Base-by-base conservation (phyloP, 2,329 filamentous ascomycete species). In the Beauveria varroae region DNA sequence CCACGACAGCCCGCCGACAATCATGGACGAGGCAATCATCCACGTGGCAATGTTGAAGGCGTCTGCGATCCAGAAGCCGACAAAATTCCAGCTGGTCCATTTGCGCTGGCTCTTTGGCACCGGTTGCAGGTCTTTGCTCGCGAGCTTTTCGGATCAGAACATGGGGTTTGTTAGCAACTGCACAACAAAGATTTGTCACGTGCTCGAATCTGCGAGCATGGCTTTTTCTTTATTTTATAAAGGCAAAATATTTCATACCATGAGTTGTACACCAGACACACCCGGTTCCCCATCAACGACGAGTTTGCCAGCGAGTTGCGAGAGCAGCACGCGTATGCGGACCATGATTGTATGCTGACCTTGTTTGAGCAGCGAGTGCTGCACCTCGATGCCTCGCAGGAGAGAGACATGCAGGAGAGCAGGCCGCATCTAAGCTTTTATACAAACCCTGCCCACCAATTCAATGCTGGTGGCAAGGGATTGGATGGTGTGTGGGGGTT, bases 11-110 rank as follows among this genome's bases (percentile, higher is more conserved):
- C 91, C 90, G 54, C 76, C 79, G 1, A 88, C 83, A 37, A 96
- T 90, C 84, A 91, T 92, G 44, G 89, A 86, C 1, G 89, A 91
- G 0, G 90, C 89, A 64, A 96, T 95, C 90, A 96, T 96, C 92
- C 91, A 96, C 1, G 91, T 95, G 74, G 93, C 95, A 71, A 95
- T 90, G 73, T 93, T 93, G 77, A 93, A 91, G 0, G 86, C 89
- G 74, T 93, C 90, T 34, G 89, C 88, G 68, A 95, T 83, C 90
- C 90, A 93, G 71, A 95, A 95, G 18, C 85, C 89, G 43, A 96
- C 88, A 71, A 92, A 96, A 73, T 96, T 96, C 85, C 89, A 91
- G 40, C 89, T 78, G 18, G 86, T 86, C 92, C 93, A 97, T 82
- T 90, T 85, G 59, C 93, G 86, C 62, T 91, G 85, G 65, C 84